Evolutionary conservation across 1,284 basidiomycete species (phyloP), one percentile per base, ranked within the genome.

Genomic region (Quambalaria eucalypti): DNA sequence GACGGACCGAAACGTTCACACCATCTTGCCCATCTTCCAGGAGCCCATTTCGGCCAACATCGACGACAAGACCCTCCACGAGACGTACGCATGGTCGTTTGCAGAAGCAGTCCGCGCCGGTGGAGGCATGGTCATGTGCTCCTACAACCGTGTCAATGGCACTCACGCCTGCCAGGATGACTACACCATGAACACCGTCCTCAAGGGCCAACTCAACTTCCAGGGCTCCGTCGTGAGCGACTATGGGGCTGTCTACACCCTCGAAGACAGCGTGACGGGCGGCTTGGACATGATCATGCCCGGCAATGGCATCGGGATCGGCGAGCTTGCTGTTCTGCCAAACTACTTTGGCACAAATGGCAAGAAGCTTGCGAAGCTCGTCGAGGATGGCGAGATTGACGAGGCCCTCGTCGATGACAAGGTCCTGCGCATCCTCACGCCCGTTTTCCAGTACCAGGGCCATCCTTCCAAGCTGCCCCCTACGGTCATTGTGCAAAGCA

Each of bases 151-250:
- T 74, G 78, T 90, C 68, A 87, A 87, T 68, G 83, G 82, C n/a
- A 82, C 81, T 0, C 86, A 78, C 65, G 81, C 84, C 0, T 87
- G 85, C 64, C 83, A 86, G 66, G 87, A 87, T 68, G 79, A 81
- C 56, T 80, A 83, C 68, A 80, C 80, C 4, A 74, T 86, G 57
- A 87, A 87, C 70, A 82, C 82, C n/a, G 78, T 86, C 25, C 76
- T 87, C 51, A 88, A 88, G 77, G 80, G 80, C 19, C 86, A 88
- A 73, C 80, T 83, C 54, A 85, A 84, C 2, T 90, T 88, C 81
- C 84, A 85, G 73, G 88, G 88, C 26, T 86, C 81, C 64, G 78
- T 83, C 51, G 79, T 82, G 76, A 69, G 65, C 25, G 65, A 69
- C 46, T 71, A 62, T 62, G 65, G 66, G 61, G 68, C 33, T 12